Conservation (phyloP, 2,329 filamentous ascomycete species). For the Tolypocladium sp. region DNA sequence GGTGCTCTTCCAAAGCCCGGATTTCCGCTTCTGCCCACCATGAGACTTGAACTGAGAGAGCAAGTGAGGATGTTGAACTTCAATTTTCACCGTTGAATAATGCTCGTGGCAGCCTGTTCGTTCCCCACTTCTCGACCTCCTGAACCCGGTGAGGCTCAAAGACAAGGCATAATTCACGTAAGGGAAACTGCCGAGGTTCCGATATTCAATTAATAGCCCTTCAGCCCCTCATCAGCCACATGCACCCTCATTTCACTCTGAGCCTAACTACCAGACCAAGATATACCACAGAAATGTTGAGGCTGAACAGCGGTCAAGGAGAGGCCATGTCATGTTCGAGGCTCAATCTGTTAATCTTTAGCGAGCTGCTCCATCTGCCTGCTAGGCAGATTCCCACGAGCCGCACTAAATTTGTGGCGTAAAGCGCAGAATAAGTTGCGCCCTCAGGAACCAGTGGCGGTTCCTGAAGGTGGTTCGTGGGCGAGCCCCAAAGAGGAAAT, state of each 20-base stretch:
- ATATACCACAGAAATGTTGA: neutral
- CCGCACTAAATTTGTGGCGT: neutral
- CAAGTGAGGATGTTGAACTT: too few species aligned
- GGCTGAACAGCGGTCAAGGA: neutral
- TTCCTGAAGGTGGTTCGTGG: neutral
- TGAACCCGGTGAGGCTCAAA: neutral
- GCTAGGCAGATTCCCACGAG: neutral
- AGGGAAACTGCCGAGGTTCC: neutral
- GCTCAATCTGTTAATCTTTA: neutral
- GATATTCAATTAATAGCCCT: neutral
- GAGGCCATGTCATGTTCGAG: neutral
- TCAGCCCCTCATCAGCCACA: neutral
- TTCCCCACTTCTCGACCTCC: neutral
- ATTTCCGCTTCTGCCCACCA: too few species aligned
- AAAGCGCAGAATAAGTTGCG: neutral
- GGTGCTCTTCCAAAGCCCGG: neutral
- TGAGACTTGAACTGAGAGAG: too few species aligned
- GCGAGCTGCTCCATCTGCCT: neutral
- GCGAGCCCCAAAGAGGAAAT: neutral
- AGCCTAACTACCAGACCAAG: too few species aligned
- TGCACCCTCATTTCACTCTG: neutral
- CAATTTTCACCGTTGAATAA: too few species aligned
- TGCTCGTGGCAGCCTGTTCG: too few species aligned
- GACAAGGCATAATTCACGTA: neutral
- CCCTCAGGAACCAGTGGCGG: neutral